These are phyloP conservation scores for Yarrowia yakushimensis DNA, from an alignment of 805 yeast genomes.

Conservation along the genomic window DNA sequence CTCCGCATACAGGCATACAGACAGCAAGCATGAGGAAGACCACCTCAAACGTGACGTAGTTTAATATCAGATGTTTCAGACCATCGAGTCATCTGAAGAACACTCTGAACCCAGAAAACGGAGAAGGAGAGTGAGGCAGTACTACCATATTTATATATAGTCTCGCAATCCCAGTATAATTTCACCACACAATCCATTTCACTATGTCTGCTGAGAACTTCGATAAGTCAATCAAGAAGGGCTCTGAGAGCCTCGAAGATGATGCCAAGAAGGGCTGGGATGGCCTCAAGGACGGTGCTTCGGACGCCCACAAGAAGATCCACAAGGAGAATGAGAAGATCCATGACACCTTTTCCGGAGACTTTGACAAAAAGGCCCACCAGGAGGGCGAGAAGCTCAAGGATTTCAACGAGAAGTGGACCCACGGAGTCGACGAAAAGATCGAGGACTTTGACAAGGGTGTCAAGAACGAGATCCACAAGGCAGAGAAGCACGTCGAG, in stretches of 20 bases:
- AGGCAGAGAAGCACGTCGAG: background rate
- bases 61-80: constrained; percentile 5
- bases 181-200: background rate
- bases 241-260: background rate
- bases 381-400: background rate
- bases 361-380: constrained; percentile 12
- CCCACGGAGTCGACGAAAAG: constrained; percentile 9
- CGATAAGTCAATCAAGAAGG: constrained; percentile 4
- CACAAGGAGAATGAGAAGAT: constrained; percentile 8
- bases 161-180: too few relatives aligned
- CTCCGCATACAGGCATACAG: constrained; percentile 8
- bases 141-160: background rate
- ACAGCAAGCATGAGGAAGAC: background rate
- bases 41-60: background rate
- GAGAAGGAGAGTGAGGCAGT: background rate
- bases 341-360: constrained; percentile 2
- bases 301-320: background rate
- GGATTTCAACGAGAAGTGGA: background rate
- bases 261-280: background rate
- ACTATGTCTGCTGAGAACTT: constrained; percentile 1
- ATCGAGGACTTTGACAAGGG: background rate
- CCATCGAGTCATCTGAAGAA: constrained; percentile 1
- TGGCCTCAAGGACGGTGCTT: background rate
- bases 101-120: background rate
- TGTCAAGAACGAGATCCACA: background rate